phyloP scores from a whole-genome alignment of 202 grass and related monocot species.

The Tripidium arundinaceum region DNA sequence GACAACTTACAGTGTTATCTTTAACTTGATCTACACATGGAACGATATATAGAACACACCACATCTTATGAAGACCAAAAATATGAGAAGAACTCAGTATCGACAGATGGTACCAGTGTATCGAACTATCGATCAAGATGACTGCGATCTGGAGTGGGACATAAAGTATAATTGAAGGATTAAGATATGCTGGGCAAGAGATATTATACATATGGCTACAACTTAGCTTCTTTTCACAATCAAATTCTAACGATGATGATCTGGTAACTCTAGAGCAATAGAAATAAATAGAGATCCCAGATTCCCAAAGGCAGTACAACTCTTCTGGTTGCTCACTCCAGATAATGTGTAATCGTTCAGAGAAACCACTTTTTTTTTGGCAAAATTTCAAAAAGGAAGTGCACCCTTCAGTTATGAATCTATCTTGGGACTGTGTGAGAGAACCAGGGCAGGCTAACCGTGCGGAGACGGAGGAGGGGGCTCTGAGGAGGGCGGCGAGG shows the following conservation, averaged over 20 bases:
- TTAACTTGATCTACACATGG: neutral
- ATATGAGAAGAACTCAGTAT: neutral
- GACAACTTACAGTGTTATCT: neutral
- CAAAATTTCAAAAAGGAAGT: neutral
- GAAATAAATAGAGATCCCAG: neutral
- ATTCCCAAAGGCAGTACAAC: neutral
- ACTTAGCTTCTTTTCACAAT: neutral
- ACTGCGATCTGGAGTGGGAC: neutral
- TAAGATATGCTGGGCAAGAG: neutral
- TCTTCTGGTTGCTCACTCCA: neutral
- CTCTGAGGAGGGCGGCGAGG: slow-evolving; percentile 41
- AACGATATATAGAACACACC: neutral
- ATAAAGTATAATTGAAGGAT: neutral
- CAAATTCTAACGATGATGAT: neutral
- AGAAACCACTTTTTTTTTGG: neutral
- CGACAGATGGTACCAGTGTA: neutral
- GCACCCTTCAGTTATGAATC: neutral
- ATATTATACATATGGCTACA: neutral
- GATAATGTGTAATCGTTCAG: neutral
- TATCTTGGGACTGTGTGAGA: neutral
- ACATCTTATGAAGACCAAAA: neutral
- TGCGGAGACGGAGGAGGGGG: slow-evolving; percentile 34
- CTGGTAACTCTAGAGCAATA: neutral
- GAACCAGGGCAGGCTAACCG: slow-evolving; percentile 5
- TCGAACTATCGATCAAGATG: neutral